These are phyloP conservation scores for Jaltomata sinuosa DNA, from an alignment of 257 asterid genomes.

Conservation along the genomic window DNA sequence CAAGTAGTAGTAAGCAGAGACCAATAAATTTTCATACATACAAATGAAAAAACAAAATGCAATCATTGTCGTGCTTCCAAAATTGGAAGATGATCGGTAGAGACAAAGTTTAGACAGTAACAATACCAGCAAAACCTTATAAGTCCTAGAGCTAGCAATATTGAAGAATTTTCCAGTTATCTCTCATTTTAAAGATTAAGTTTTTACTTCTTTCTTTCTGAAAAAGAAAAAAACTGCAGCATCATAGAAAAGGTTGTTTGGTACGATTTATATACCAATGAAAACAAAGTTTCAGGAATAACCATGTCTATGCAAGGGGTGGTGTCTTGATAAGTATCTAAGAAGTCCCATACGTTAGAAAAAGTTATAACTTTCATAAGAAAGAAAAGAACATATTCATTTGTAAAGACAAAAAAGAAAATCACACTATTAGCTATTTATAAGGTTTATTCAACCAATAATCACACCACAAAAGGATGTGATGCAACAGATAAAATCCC, in stretches of 20 bases:
- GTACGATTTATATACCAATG: not conserved
- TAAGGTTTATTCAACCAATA: not conserved
- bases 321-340: not conserved
- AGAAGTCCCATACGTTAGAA: not conserved
- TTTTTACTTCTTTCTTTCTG: not conserved
- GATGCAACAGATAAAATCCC: not conserved
- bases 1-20: not conserved
- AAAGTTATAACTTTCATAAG: not conserved
- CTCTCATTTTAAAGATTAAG: not conserved
- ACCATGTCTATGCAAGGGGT: not conserved
- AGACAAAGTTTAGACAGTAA: not conserved
- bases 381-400: not conserved
- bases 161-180: not conserved
- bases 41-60: not conserved
- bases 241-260: not conserved
- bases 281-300: not conserved
- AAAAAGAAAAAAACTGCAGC: not conserved
- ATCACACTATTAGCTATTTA: not conserved
- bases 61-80: not conserved
- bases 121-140: not conserved
- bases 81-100: not conserved
- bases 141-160: not conserved
- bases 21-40: not conserved
- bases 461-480: not conserved
- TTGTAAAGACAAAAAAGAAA: not conserved